Conservation (phyloP, 148 eudicot genomes). For the Silene uniflora region DNA sequence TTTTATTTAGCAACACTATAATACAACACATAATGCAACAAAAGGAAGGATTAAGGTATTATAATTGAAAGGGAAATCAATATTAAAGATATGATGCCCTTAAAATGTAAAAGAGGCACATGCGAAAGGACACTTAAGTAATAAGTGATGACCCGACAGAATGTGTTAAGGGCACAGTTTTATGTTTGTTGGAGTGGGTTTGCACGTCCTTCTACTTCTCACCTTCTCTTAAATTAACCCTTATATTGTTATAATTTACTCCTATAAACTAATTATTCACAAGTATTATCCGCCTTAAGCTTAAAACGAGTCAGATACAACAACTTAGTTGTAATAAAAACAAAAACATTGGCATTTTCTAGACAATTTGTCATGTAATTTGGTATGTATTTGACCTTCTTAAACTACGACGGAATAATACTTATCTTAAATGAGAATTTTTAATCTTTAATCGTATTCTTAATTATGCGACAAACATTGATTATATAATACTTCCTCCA, state of each 20-base stretch:
- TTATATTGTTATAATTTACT: background rate
- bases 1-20: no score
- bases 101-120: conserved; percentile 3
- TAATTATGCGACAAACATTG: conserved; percentile 14
- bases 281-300: no score
- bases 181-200: conserved; percentile 22
- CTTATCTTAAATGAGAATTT: no score
- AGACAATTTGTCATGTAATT: no score
- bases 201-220: conserved; percentile 12
- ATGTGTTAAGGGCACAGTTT: conserved; percentile 22
- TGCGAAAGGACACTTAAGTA: conserved; percentile 12
- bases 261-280: background rate
- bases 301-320: no score
- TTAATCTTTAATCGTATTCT: background rate
- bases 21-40: no score
- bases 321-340: no score
- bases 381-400: no score
- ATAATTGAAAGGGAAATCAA: conserved; percentile 4
- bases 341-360: no score
- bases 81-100: conserved; percentile 28
- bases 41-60: background rate
- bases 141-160: conserved; percentile 22
- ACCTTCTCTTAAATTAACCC: background rate
- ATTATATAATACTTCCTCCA: no score
- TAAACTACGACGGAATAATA: no score